Percentiles rank a stretch among this genome's conserved stretches.
Evolutionary conservation across 2,329 filamentous ascomycete genomes (phyloP).

Genomic region (Fusarium nurragi): DNA sequence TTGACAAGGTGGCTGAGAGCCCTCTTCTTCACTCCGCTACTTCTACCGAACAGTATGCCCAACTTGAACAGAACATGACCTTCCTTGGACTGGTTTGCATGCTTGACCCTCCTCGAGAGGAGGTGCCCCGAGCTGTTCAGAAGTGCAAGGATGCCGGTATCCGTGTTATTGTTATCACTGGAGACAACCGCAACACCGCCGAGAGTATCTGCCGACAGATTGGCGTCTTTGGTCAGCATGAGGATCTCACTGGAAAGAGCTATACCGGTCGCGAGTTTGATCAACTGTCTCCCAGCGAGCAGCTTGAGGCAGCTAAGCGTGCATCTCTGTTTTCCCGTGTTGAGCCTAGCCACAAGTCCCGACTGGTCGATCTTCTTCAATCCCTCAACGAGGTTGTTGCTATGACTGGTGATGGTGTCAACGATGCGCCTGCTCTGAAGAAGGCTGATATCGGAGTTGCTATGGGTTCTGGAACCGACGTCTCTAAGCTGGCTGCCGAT

Average conservation of each 20-base stretch:
- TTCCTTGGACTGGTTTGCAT: slow-evolving; percentile 93
- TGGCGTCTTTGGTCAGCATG: slow-evolving; percentile 84
- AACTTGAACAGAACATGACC: slow-evolving; percentile 94
- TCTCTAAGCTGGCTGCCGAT: slow-evolving; percentile 94
- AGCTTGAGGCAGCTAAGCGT: slow-evolving; percentile 83
- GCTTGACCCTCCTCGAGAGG: slow-evolving; percentile 94
- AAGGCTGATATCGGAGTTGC: slow-evolving; percentile 99
- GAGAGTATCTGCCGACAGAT: slow-evolving; percentile 98
- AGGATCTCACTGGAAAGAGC: slow-evolving; percentile 90
- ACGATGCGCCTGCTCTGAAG: slow-evolving; percentile 96
- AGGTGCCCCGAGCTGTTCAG: slow-evolving; percentile 85
- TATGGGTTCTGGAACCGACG: slow-evolving; percentile 98
- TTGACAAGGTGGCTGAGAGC: slow-evolving; percentile 78
- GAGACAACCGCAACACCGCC: slow-evolving; percentile 96
- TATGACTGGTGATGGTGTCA: slow-evolving; percentile 99
- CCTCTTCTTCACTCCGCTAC: slow-evolving; percentile 78
- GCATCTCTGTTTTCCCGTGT: slow-evolving; percentile 96
- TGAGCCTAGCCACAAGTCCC: slow-evolving; percentile 96
- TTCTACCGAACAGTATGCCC: slow-evolving; percentile 82
- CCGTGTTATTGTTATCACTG: slow-evolving; percentile 96
- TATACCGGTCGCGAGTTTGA: slow-evolving; percentile 97
- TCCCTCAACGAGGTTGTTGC: slow-evolving; percentile 93
- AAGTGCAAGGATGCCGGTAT: slow-evolving; percentile 95
- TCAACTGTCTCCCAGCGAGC: slow-evolving; percentile 77
- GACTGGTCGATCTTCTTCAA: slow-evolving; percentile 94